Conservation (phyloP, 306 rosid genomes). For the Glycyrrhiza uralensis region DNA sequence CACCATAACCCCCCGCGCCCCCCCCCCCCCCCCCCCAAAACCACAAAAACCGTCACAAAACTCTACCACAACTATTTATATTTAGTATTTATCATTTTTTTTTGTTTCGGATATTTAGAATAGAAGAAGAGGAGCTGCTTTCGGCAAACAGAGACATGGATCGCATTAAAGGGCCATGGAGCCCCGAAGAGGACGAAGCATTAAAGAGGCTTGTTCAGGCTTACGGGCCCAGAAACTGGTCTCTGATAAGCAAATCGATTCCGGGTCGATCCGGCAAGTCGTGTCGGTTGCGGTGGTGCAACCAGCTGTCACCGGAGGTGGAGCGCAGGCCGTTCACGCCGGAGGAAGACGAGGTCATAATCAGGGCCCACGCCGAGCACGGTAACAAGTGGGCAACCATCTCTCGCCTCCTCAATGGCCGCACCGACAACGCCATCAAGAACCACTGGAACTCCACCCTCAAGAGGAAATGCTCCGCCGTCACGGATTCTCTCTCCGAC, state of each 20-base stretch:
- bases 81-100: not conserved
- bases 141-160: constrained; percentile 41
- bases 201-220: constrained; percentile 52
- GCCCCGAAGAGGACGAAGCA: constrained; percentile 78
- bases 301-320: constrained; percentile 86
- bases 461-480: constrained; percentile 64
- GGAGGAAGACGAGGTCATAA: constrained; percentile 62
- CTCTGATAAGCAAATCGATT: constrained; percentile 75
- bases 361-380: constrained; percentile 56
- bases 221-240: constrained; percentile 75
- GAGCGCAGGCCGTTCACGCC: constrained; percentile 66
- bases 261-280: constrained; percentile 85
- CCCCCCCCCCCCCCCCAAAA: constrained; percentile 36
- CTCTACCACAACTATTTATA: not conserved
- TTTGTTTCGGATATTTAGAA: not conserved
- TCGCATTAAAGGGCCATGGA: constrained; percentile 90
- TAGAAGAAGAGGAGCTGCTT: constrained; percentile 2
- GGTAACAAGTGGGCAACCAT: constrained; percentile 94
- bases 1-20: not conserved
- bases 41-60: not conserved
- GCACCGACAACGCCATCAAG: constrained; percentile 85
- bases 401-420: constrained; percentile 71
- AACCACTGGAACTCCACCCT: constrained; percentile 94
- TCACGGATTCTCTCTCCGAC: constrained; percentile 27
- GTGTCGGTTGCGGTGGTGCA: constrained; percentile 88